These are phyloP conservation scores for Aspergillus persii DNA, from an alignment of 2,329 filamentous ascomycete genomes.

Conservation along the genomic window DNA sequence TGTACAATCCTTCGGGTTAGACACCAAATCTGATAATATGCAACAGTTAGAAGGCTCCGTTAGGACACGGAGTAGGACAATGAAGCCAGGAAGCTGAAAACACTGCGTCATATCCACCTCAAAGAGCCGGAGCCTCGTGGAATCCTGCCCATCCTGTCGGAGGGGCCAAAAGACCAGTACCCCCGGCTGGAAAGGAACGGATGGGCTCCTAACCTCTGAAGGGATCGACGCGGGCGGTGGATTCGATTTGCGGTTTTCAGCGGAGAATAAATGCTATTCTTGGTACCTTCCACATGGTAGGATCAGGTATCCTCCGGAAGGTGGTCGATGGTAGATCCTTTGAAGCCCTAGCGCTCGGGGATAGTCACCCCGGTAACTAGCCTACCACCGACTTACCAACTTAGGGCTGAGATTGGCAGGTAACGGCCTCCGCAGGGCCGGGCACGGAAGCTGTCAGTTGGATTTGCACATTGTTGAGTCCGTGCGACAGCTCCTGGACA, in stretches of 20 bases:
- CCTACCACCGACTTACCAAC: neutral
- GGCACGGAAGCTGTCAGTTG: neutral
- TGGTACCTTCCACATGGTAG: neutral
- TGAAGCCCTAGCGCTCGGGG: neutral
- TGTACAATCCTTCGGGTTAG: neutral
- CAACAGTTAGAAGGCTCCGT: neutral
- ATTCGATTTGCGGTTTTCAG: neutral
- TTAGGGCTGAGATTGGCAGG: neutral
- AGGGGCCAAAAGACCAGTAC: neutral
- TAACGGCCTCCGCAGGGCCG: neutral
- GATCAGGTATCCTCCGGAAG: neutral
- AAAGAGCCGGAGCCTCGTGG: neutral
- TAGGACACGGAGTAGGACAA: neutral
- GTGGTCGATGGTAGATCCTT: neutral
- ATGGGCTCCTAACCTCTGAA: neutral
- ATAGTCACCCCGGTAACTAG: neutral
- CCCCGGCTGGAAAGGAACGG: neutral
- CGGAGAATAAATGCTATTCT: neutral
- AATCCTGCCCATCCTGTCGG: neutral
- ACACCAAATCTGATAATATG: neutral
- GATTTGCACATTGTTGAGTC: neutral
- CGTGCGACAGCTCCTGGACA: neutral
- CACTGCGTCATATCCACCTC: neutral
- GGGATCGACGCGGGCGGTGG: neutral
- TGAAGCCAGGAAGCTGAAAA: neutral